These are phyloP conservation scores for Phaeosphaeriaceae sp. DNA, from an alignment of 2,329 filamentous ascomycete genomes.

Conservation along the genomic window DNA sequence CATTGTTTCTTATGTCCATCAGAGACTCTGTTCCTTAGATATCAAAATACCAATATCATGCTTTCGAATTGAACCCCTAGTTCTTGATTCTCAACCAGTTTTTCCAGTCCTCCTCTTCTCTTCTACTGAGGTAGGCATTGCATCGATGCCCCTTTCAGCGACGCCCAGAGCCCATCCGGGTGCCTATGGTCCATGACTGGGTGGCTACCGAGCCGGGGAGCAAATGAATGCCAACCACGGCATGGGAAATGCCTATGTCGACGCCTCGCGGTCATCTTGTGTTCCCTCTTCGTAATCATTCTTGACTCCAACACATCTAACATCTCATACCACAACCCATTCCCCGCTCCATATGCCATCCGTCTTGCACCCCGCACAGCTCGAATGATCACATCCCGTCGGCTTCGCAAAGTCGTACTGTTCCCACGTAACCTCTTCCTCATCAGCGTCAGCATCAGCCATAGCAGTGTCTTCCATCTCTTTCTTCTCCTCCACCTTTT, in stretches of 20 bases:
- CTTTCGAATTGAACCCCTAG: background rate
- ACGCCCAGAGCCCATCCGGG: too few species aligned
- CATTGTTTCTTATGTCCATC: background rate
- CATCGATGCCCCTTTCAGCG: too few species aligned
- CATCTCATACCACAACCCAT: constrained; percentile 10
- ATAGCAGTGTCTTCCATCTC: constrained; percentile 39
- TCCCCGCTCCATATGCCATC: constrained; percentile 30
- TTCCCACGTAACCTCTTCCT: constrained; percentile 44
- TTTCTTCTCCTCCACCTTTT: constrained; percentile 14
- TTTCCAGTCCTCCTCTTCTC: background rate
- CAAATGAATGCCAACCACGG: too few species aligned
- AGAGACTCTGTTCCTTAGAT: background rate
- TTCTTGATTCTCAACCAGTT: background rate
- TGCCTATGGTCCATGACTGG: too few species aligned
- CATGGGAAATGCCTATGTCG: too few species aligned
- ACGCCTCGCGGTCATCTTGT: too few species aligned
- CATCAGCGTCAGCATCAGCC: constrained; percentile 30
- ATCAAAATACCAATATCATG: background rate
- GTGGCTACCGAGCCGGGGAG: too few species aligned
- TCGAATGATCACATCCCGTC: constrained; percentile 54
- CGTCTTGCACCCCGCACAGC: constrained; percentile 31
- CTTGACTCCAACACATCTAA: background rate
- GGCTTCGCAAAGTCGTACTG: constrained; percentile 62
- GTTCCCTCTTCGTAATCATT: background rate
- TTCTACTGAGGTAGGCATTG: background rate